Base-by-base conservation (phyloP, 345 rosid species). In the Lepidium sativum region DNA sequence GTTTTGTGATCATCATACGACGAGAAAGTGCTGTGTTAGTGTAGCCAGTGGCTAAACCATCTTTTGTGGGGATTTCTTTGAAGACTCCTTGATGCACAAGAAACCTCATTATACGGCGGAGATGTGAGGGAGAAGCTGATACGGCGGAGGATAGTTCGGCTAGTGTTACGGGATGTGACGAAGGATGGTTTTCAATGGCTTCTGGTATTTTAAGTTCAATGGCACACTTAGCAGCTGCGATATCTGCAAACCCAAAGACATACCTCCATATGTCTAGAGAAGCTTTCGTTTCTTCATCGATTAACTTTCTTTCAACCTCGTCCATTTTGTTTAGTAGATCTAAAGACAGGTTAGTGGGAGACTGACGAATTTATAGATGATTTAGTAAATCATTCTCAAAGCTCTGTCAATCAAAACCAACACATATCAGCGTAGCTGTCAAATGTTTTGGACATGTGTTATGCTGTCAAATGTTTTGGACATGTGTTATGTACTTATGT, bases 131-230 rank as follows among this genome's bases (percentile, higher is more conserved):
- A 21, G 71, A 65, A 48, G 88, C 86, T 4, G 76, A 64, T 39
- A 84, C 81, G 16, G 75, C 13, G 27, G 85, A 32, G 17, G 92
- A 72, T 41, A 91, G 83, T 8, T 82, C 76, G 0, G 78, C 54
- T 8, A 91, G 77, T 0, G 91, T 69, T 21, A 84, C 50, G 38
- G 86, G 84, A 34, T 57, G 71, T 41, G 76, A 50, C 2, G 70
- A 60, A 6, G 71, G 70, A 15, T 76, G 80, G 74, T 76, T 71
- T 51, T 80, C 82, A 2, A 90, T 63, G 32, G 79, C 85, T 8
- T 88, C 94, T 3, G 92, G 79, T 53, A 88, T 79, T 34, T 84
- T 84, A 4, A 88, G 88, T 51, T 91, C 90, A 25, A 86, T 79
- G 56, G 90, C 95, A 67, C 98, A 88, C 70, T 84, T 91, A 14